phyloP scores from a whole-genome alignment of 352 stramenopile genomes.

The Phytophthora citrophthora region DNA sequence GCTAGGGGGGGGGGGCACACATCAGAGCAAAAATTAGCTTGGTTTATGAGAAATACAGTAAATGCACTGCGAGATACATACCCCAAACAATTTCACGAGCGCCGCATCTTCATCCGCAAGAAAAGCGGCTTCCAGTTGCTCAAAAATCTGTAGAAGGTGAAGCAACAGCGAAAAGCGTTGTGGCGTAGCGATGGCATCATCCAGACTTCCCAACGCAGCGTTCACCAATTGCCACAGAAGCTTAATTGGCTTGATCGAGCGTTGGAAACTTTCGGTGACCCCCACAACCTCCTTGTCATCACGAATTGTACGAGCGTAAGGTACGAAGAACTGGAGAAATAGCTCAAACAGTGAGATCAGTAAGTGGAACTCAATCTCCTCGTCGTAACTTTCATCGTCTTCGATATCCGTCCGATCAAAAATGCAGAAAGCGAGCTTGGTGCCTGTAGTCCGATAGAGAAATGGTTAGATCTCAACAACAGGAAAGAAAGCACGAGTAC shows the following conservation, averaged over 20 bases:
- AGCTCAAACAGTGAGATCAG: conserved; percentile 63
- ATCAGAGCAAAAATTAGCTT: background rate
- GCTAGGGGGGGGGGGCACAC: conserved; percentile 17
- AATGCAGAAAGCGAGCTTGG: conserved; percentile 72
- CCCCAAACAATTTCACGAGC: conserved; percentile 45
- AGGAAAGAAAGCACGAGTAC: background rate
- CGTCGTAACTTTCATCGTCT: conserved; percentile 76
- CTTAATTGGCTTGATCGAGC: conserved; percentile 44
- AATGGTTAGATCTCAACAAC: background rate
- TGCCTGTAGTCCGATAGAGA: conserved; percentile 27
- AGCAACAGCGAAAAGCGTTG: conserved; percentile 74
- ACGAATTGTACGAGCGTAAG: conserved; percentile 46
- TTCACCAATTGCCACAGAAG: conserved; percentile 59
- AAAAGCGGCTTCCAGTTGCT: conserved; percentile 57
- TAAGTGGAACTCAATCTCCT: conserved; percentile 75
- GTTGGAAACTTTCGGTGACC: conserved; percentile 42
- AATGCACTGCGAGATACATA: conserved; percentile 14
- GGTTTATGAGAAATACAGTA: too few species aligned
- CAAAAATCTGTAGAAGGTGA: conserved; percentile 68
- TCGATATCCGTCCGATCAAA: conserved; percentile 74
- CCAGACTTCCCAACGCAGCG: conserved; percentile 45
- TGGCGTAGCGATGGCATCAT: conserved; percentile 56
- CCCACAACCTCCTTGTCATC: conserved; percentile 4
- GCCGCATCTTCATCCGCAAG: conserved; percentile 39
- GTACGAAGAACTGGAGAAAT: conserved; percentile 66